Conservation (phyloP, 768 basidiomycete genomes). For the Mycena sanguinolenta region DNA sequence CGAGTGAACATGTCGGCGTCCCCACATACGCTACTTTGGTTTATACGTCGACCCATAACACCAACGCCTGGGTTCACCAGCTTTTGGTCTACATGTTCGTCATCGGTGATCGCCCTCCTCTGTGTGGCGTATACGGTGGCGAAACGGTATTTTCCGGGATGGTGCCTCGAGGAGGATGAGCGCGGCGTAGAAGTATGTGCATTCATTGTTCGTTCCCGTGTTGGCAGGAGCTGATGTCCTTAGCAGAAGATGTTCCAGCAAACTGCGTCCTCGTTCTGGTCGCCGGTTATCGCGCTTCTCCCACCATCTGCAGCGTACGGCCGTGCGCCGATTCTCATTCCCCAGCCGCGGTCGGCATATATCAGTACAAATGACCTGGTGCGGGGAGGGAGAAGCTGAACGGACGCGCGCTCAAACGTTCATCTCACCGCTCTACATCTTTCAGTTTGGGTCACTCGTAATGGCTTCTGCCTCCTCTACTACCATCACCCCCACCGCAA, state of each 20-base stretch:
- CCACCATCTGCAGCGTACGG: neutral
- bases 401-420: too few species aligned
- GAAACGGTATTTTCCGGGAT: neutral
- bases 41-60: too few species aligned
- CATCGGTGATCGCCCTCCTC: neutral
- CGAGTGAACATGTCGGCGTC: too few species aligned
- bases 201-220: too few species aligned
- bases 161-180: neutral
- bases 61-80: neutral
- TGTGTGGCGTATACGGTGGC: neutral
- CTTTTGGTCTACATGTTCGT: neutral
- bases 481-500: too few species aligned
- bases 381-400: too few species aligned
- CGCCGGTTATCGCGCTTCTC: neutral
- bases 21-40: too few species aligned
- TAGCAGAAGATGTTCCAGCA: neutral
- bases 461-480: too few species aligned
- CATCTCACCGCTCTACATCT: too few species aligned
- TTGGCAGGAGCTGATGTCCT: neutral
- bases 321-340: neutral
- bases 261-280: neutral
- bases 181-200: neutral
- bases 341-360: neutral
- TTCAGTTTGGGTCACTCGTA: too few species aligned
- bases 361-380: constrained; percentile 5